Conservation (phyloP, 495 filamentous ascomycete genomes). For the Aspergillus bridgeri region DNA sequence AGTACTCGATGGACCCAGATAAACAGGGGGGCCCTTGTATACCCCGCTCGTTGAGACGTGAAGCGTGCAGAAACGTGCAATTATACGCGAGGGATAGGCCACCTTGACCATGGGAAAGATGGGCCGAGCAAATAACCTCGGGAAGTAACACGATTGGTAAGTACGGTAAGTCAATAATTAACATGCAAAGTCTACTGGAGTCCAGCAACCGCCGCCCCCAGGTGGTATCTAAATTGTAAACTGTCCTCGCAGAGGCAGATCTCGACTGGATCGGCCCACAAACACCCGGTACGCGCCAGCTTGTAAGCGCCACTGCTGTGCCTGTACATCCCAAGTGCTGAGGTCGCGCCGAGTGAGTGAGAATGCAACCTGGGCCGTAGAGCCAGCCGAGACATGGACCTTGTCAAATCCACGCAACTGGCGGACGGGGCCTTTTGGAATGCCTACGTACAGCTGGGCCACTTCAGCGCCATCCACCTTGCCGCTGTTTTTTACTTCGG, state of each 20-base stretch:
- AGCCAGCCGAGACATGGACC: conserved; percentile 38
- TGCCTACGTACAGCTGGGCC: conserved; percentile 53
- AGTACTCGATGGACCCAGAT: neutral
- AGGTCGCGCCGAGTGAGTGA: conserved; percentile 61
- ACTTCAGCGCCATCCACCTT: conserved; percentile 52
- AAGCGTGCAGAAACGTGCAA: neutral
- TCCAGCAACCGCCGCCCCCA: neutral
- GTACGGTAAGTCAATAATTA: neutral
- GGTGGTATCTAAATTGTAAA: conserved; percentile 3
- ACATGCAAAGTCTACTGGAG: neutral
- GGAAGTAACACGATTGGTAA: neutral
- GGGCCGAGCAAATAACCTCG: neutral
- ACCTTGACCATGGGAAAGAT: no score
- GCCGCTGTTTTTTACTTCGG: conserved; percentile 51
- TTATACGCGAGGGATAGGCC: neutral
- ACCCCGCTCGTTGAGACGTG: neutral
- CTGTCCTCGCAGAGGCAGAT: conserved; percentile 7
- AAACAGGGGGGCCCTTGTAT: neutral
- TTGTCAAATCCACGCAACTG: conserved; percentile 70
- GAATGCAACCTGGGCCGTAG: conserved; percentile 46
- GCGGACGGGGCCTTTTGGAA: conserved; percentile 46
- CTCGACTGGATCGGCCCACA: conserved; percentile 37
- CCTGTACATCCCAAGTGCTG: conserved; percentile 60
- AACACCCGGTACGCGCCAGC: conserved; percentile 38
- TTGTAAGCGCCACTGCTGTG: conserved; percentile 59